Percentiles rank a stretch among this genome's conserved stretches.
Conservation (phyloP, 2,329 filamentous ascomycete genomes). For the Ophiostoma tasmaniense region DNA sequence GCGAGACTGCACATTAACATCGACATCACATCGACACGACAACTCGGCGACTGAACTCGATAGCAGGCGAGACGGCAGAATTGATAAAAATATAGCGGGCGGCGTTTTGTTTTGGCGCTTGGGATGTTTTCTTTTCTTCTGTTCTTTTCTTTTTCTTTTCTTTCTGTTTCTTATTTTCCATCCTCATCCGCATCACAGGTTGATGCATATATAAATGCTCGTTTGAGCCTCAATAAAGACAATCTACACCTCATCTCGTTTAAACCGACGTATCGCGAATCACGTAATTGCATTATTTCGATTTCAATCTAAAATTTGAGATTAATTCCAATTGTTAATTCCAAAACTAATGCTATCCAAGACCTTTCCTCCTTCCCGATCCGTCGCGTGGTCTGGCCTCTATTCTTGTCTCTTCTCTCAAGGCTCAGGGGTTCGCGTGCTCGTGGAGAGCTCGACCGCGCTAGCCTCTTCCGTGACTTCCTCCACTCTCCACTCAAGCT, state of each 20-base stretch:
- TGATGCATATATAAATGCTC: slow-evolving; percentile 12
- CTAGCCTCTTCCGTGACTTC: background rate
- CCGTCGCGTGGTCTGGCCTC: background rate
- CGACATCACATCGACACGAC: background rate
- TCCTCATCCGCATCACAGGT: background rate
- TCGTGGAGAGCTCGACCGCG: background rate
- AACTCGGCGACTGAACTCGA: background rate
- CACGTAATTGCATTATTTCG: background rate
- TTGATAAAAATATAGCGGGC: background rate
- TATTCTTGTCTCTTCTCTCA: background rate
- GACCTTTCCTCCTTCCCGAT: background rate
- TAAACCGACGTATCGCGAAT: background rate
- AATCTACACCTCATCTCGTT: too few species aligned
- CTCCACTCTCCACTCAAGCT: background rate
- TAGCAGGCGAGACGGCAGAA: background rate
- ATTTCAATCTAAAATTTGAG: too few species aligned
- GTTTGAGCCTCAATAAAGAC: background rate
- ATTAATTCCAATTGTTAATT: background rate
- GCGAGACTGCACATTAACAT: background rate
- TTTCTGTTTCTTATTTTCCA: background rate
- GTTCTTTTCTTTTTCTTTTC: background rate
- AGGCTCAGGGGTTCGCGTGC: slow-evolving; percentile 4
- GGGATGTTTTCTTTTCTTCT: background rate
- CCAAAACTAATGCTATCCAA: background rate
- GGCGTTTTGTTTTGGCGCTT: slow-evolving; percentile 3